Conservation (phyloP, 768 basidiomycete genomes). For the Tephrocybe rancida region DNA sequence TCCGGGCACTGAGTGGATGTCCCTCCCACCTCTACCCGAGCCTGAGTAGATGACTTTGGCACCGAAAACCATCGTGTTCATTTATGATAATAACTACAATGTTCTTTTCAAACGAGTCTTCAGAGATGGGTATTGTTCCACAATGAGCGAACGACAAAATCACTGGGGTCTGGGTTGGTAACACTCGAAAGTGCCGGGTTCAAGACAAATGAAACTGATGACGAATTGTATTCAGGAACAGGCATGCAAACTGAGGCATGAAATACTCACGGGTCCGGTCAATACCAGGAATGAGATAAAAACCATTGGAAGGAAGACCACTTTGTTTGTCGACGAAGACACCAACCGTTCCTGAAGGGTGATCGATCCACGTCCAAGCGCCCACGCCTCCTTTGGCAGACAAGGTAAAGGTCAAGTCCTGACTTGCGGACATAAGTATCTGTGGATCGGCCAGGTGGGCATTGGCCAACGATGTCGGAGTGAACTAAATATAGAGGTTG, state of each 20-base stretch:
- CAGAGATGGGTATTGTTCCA: constrained; percentile 52
- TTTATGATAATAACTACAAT: too few relatives aligned
- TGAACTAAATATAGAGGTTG: constrained; percentile 40
- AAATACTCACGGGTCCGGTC: constrained; percentile 43
- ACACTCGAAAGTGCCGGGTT: constrained; percentile 40
- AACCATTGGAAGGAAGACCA: constrained; percentile 48
- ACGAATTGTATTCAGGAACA: neutral
- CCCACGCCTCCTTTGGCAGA: constrained; percentile 58
- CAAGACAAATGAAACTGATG: constrained; percentile 44
- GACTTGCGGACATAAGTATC: constrained; percentile 33
- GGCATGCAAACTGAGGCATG: neutral
- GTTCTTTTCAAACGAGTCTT: too few relatives aligned
- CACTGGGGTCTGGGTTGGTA: constrained; percentile 34
- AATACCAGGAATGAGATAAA: constrained; percentile 55
- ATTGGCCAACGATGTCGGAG: constrained; percentile 48
- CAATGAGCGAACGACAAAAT: constrained; percentile 53
- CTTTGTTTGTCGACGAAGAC: constrained; percentile 49
- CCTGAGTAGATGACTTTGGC: too few relatives aligned
- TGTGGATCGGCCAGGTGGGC: constrained; percentile 51
- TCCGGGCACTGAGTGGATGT: too few relatives aligned
- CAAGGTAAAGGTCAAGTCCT: constrained; percentile 48
- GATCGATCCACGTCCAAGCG: constrained; percentile 62
- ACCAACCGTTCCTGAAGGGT: constrained; percentile 56
- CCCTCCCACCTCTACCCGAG: too few relatives aligned
- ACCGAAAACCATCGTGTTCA: too few relatives aligned